Conservation (phyloP, 2,329 filamentous ascomycete genomes). For the Fusarium fujikuroi region DNA sequence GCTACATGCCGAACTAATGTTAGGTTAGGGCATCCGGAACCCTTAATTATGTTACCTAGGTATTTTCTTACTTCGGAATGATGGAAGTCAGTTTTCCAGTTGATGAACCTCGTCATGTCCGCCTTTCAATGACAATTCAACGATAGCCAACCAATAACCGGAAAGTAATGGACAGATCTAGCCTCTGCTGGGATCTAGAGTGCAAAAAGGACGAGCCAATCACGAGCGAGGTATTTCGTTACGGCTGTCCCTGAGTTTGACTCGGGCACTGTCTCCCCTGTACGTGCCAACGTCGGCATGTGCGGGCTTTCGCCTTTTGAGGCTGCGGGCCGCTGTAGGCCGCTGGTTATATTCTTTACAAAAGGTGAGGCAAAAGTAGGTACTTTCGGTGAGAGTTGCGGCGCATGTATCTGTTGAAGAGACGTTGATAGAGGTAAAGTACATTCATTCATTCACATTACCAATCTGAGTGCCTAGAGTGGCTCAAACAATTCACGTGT, state of each 20-base stretch:
- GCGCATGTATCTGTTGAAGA: background rate
- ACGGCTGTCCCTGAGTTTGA: constrained; percentile 29
- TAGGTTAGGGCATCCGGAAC: background rate
- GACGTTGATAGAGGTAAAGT: background rate
- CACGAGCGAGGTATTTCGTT: constrained; percentile 36
- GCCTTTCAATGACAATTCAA: constrained; percentile 3
- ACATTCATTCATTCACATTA: background rate
- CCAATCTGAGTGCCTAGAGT: background rate
- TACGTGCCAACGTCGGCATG: constrained; percentile 5
- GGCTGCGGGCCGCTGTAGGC: constrained; percentile 23
- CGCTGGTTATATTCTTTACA: constrained; percentile 2
- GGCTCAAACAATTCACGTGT: constrained; percentile 20
- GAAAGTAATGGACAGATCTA: background rate
- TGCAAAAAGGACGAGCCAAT: constrained; percentile 25
- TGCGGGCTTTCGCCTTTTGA: constrained; percentile 7
- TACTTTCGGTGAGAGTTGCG: background rate
- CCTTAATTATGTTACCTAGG: background rate
- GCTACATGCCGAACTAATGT: background rate
- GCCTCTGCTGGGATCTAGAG: constrained; percentile 4
- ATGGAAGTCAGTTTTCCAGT: background rate
- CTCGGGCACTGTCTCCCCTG: constrained; percentile 27
- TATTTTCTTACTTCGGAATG: background rate
- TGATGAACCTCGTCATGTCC: background rate
- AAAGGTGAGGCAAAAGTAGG: background rate
- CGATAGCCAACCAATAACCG: constrained; percentile 2